These are phyloP conservation scores for Coemansia sp. DNA, from an alignment of 192 early-diverging fungal genomes.

Conservation along the genomic window DNA sequence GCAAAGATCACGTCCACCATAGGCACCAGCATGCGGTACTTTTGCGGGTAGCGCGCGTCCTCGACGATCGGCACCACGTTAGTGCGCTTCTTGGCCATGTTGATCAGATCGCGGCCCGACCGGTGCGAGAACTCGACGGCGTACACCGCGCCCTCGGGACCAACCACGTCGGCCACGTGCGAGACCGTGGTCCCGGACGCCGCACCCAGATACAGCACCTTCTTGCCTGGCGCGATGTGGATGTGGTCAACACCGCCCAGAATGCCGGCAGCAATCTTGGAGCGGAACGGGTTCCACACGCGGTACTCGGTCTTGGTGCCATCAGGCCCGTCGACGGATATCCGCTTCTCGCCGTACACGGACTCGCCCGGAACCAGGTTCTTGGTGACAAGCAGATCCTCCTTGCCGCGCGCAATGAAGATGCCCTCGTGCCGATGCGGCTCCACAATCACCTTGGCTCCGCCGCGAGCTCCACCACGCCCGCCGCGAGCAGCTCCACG, in stretches of 20 bases:
- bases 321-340: conserved; percentile 90
- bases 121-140: conserved; percentile 99
- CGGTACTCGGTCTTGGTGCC: conserved; percentile 97
- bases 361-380: conserved; percentile 96
- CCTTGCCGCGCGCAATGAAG: conserved; percentile 97
- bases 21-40: conserved; percentile 97
- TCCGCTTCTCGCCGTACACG: conserved; percentile 98
- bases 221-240: conserved; percentile 89
- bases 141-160: conserved; percentile 93
- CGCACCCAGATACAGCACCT: conserved; percentile 96
- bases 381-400: conserved; percentile 97
- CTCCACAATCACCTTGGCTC: conserved; percentile 93
- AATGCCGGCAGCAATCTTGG: conserved; percentile 96
- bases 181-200: conserved; percentile 92
- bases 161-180: conserved; percentile 97
- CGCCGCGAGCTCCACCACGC: conserved; percentile 63
- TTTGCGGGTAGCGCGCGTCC: conserved; percentile 99
- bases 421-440: conserved; percentile 95
- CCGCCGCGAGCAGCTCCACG: conserved; percentile 52
- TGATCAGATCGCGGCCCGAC: conserved; percentile 97
- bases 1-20: conserved; percentile 99
- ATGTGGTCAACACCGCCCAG: conserved; percentile 95
- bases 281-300: conserved; percentile 99
- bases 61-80: conserved; percentile 99
- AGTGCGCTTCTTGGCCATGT: conserved; percentile 99